Evolutionary conservation across 2,329 filamentous ascomycete species (phyloP).

Genomic region (Diaporthe citrichinensis): DNA sequence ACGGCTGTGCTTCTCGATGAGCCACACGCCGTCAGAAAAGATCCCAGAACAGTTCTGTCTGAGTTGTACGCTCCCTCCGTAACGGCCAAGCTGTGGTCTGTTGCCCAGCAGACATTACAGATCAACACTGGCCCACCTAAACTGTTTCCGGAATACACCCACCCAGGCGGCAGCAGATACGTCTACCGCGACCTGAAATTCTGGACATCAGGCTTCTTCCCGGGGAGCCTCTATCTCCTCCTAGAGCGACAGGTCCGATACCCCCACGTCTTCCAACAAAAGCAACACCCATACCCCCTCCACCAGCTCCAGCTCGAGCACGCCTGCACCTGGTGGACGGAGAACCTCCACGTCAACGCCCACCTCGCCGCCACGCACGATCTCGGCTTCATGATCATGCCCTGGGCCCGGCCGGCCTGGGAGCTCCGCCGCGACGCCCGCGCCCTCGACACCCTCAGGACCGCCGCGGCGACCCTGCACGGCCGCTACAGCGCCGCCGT

Average conservation of each 20-base stretch:
- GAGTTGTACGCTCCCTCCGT: conserved; percentile 1
- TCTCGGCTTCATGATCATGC: conserved; percentile 60
- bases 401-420: conserved; percentile 56
- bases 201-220: conserved; percentile 65
- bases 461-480: conserved; percentile 45
- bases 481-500: conserved; percentile 53
- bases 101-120: not conserved
- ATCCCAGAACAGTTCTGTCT: not conserved
- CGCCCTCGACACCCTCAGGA: conserved; percentile 52
- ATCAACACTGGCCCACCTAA: not conserved
- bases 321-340: conserved; percentile 59
- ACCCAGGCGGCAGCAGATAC: conserved; percentile 54
- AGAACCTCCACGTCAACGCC: conserved; percentile 54
- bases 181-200: conserved; percentile 57
- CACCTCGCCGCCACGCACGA: conserved; percentile 55
- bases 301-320: conserved; percentile 47
- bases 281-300: conserved; percentile 43
- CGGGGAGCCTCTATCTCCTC: conserved; percentile 58
- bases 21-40: not conserved
- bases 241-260: conserved; percentile 52
- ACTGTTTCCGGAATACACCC: conserved; percentile 51
- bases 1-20: not conserved
- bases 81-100: conserved; percentile 10
- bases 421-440: conserved; percentile 54
- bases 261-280: conserved; percentile 17